Percentiles rank a stretch among this genome's conserved stretches.
Conservation (phyloP, 352 stramenopile genomes). For the Pythium angustatum region DNA sequence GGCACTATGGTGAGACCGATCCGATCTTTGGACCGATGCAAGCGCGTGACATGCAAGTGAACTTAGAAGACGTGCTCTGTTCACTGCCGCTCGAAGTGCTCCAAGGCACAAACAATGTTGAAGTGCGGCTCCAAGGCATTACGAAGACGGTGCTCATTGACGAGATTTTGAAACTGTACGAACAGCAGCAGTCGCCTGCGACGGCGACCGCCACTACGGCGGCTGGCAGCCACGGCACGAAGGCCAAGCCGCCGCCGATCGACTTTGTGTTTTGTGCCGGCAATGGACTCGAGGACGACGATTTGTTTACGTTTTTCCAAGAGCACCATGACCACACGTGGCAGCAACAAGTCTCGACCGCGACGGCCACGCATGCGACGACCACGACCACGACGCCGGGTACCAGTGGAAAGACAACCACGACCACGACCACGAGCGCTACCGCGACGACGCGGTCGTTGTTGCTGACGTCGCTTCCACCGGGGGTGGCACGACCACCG, state of each 20-base stretch:
- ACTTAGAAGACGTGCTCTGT: slow-evolving; percentile 84
- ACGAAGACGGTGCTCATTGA: slow-evolving; percentile 70
- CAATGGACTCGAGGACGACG: slow-evolving; percentile 83
- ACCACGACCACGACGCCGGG: not conserved
- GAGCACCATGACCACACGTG: slow-evolving; percentile 52
- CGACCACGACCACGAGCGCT: not conserved
- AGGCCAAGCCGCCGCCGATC: slow-evolving; percentile 33
- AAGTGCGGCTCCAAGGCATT: slow-evolving; percentile 66
- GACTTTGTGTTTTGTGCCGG: slow-evolving; percentile 88
- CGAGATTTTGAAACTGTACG: slow-evolving; percentile 53
- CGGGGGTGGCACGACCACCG: slow-evolving; percentile 17
- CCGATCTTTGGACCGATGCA: slow-evolving; percentile 81
- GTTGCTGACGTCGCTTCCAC: slow-evolving; percentile 19
- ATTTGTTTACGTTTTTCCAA: slow-evolving; percentile 86
- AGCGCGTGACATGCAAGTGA: slow-evolving; percentile 86
- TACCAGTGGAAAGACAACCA: not conserved
- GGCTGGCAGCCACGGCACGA: not conserved
- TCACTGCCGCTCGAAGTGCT: slow-evolving; percentile 81
- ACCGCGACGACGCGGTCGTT: slow-evolving; percentile 3
- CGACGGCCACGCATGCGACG: not conserved
- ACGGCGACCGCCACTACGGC: slow-evolving; percentile 13
- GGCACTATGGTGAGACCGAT: slow-evolving; percentile 74
- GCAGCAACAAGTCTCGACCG: slow-evolving; percentile 12
- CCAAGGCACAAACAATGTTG: slow-evolving; percentile 76
- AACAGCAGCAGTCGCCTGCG: slow-evolving; percentile 33